Evolutionary conservation across 495 filamentous ascomycete genomes (phyloP), one percentile per base, ranked within the genome.

Genomic region (Trichoderma asperelloides): DNA sequence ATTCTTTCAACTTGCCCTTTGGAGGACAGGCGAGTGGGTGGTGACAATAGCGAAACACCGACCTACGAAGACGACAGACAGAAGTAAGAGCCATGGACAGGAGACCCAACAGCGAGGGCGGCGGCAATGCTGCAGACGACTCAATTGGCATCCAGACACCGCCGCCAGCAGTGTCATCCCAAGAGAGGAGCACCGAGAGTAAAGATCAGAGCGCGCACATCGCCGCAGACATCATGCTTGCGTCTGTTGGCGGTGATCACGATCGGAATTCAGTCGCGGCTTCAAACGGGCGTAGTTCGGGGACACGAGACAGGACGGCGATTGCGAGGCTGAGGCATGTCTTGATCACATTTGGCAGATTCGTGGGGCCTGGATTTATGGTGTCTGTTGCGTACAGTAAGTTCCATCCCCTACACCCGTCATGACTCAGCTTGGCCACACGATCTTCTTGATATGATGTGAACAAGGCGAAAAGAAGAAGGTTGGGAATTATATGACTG

Each of bases 291-390:
- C 47, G 47, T 8, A 23, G 47, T n/a, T n/a, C 47, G 21, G 8
- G 55, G 25, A 60, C 8, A 15, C 16, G 27, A 18, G 9, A 13
- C 55, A 3, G 5, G 25, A 30, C 55, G 55, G 25, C 2, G 55
- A 7, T 76, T n/a, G 66, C 67, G 55, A 72, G 72, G 30, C 49
- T 79, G 23, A 68, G 72, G 63, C 70, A 76, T 63, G 67, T 78
- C 15, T 23, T 93, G 45, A 57, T 80, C 66, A 93, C 87, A 40
- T 95, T 90, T 71, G 76, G 76, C 66, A 87, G 86, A 68, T 97
- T 97, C 73, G 79, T 96, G 62, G 93, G 93, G 0, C 93, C 93
- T 15, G 92, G 92, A 1, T 93, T 96, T 75, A 84, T 96, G 77
- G 84, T 94, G 66, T 85, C 89, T 18, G 90, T 93, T 51, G 89